Evolutionary conservation across 495 filamentous ascomycete species (phyloP), one percentile per base, ranked within the genome.

Genomic region (Achaetomiella virescens): DNA sequence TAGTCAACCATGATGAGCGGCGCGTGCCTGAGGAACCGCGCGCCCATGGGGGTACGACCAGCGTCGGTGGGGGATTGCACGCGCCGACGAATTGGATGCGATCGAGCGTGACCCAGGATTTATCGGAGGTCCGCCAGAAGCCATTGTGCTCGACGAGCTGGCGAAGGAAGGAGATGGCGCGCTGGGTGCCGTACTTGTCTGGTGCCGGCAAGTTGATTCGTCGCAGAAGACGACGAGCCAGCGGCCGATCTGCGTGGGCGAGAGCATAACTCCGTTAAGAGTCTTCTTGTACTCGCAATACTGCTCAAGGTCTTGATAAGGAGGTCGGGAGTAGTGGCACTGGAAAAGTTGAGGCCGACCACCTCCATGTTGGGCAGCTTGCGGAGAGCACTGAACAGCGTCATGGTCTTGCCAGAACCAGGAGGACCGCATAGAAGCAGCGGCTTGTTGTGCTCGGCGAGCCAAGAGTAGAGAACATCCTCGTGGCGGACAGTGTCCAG

Each of bases 241-340:
- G 61, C 95, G 86, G 29, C 93, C 93, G 66, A 99, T 92, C 65
- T 97, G 95, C 43, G 84, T 93, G 2, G 93, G 93, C 45, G 92
- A 96, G 66, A 99, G 87, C 59, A 96, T 86, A 22, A 97, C 89
- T 44, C 93, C 93, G 62, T 92, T 97, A 22, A 97, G 75, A 15
- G 93, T 97, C 79, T 97, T 97, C 73, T 89, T 89, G 72, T 99
- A 99, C 70, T 99, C 93, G 70, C 93, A 99, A 67, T 99, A 97
- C 69, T 99, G 93, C 73, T 97, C 93, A 58, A 96, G 0, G 95
- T 97, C 78, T 97, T 97, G 73, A 99, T 88, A 58, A 99, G 81
- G 22, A 99, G 82, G 71, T 97, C 95, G 15, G 93, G 95, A 2
- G 95, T 97, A 1, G 93, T 99, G 2, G 93, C 95, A 61, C 93